Percentiles rank a stretch among this genome's conserved stretches.
These are phyloP conservation scores for Aspergillus uvarum DNA, from an alignment of 2,329 filamentous ascomycete genomes.

Conservation along the genomic window DNA sequence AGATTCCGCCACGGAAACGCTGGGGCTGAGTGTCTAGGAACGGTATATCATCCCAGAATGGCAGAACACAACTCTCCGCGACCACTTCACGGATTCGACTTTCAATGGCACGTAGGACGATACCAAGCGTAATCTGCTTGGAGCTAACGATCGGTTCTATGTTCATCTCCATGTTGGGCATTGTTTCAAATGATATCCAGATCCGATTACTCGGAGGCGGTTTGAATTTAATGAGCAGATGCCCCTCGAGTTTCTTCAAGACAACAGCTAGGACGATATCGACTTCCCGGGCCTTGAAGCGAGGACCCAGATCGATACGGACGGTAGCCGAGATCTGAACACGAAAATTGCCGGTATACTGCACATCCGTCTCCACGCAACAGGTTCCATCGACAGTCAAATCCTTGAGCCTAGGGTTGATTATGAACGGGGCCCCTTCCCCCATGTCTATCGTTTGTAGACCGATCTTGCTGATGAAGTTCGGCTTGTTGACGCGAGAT, in stretches of 20 bases:
- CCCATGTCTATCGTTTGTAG: slow-evolving; percentile 83
- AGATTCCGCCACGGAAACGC: slow-evolving; percentile 82
- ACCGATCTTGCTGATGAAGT: slow-evolving; percentile 81
- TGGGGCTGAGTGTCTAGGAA: slow-evolving; percentile 82
- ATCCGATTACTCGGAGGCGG: slow-evolving; percentile 90
- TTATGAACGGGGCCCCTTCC: slow-evolving; percentile 81
- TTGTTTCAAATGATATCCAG: slow-evolving; percentile 95
- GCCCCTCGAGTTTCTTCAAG: slow-evolving; percentile 80
- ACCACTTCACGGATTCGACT: slow-evolving; percentile 92
- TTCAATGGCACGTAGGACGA: slow-evolving; percentile 91
- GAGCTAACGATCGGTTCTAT: slow-evolving; percentile 95
- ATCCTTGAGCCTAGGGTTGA: slow-evolving; percentile 82
- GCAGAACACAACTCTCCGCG: slow-evolving; percentile 83
- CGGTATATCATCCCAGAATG: slow-evolving; percentile 94
- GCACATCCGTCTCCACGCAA: slow-evolving; percentile 79
- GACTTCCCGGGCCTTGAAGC: slow-evolving; percentile 88
- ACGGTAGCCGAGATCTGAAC: slow-evolving; percentile 91
- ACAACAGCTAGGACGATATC: slow-evolving; percentile 84
- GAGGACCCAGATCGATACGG: slow-evolving; percentile 81
- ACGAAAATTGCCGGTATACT: slow-evolving; percentile 84
- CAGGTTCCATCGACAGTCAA: slow-evolving; percentile 90
- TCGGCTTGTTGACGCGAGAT: slow-evolving; percentile 84
- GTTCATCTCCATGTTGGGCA: slow-evolving; percentile 90
- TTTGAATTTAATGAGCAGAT: slow-evolving; percentile 82
- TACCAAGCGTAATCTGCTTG: slow-evolving; percentile 89